phyloP scores from a whole-genome alignment of 2,329 filamentous ascomycete genomes.

The Colletotrichum chrysophilum region DNA sequence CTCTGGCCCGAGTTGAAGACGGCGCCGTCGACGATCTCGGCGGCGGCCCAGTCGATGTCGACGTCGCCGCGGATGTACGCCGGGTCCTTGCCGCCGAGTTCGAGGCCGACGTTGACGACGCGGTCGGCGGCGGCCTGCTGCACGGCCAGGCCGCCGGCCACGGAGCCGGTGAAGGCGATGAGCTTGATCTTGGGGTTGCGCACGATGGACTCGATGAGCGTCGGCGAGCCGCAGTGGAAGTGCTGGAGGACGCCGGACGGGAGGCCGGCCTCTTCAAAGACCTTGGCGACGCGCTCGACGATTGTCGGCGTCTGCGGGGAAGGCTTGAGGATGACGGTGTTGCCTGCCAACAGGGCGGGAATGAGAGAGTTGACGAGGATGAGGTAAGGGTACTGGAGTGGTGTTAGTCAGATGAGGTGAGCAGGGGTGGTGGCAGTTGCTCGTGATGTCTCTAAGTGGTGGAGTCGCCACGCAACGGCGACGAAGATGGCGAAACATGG shows the following conservation, averaged over 20 bases:
- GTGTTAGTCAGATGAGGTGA: slow-evolving; percentile 14
- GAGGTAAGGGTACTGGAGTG: slow-evolving; percentile 83
- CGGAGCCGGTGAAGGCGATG: slow-evolving; percentile 93
- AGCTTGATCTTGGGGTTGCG: slow-evolving; percentile 77
- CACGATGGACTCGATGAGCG: slow-evolving; percentile 78
- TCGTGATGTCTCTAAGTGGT: background rate
- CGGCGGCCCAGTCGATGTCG: slow-evolving; percentile 88
- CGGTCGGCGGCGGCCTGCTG: slow-evolving; percentile 85
- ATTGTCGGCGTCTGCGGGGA: slow-evolving; percentile 94
- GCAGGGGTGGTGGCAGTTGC: background rate
- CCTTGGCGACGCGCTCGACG: slow-evolving; percentile 79
- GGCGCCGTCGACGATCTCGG: slow-evolving; percentile 94
- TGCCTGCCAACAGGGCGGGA: slow-evolving; percentile 88
- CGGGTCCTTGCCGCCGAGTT: slow-evolving; percentile 94
- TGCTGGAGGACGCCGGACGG: slow-evolving; percentile 86
- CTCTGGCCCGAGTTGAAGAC: slow-evolving; percentile 99
- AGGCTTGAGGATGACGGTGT: slow-evolving; percentile 92
- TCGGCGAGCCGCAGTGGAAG: slow-evolving; percentile 85
- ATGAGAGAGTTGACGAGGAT: slow-evolving; percentile 92
- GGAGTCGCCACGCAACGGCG: background rate
- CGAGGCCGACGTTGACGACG: slow-evolving; percentile 84
- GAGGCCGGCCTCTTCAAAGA: slow-evolving; percentile 82
- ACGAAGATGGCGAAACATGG: background rate
- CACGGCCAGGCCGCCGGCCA: slow-evolving; percentile 84
- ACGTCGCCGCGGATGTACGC: slow-evolving; percentile 89